A percentile compares a stretch with the other conserved stretches of the same genome.
Evolutionary conservation across 345 rosid genomes (phyloP).

Genomic region (Draba incana): DNA sequence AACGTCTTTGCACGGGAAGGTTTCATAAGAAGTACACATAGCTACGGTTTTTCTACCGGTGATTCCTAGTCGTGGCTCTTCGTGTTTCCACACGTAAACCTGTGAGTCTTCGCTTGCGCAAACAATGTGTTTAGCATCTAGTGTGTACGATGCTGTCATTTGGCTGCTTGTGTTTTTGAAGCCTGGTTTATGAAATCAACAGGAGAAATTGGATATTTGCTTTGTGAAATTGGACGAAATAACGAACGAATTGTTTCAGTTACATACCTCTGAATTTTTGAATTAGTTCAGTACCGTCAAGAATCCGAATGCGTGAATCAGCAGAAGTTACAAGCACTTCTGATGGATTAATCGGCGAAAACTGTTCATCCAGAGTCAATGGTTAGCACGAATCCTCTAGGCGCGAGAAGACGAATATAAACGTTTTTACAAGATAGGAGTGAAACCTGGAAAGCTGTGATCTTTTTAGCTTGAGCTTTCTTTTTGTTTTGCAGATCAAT

Average conservation of each 20-base stretch:
- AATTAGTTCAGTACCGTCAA: conserved; percentile 64
- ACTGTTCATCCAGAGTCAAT: conserved; percentile 49
- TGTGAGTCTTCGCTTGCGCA: conserved; percentile 90
- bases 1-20: conserved; percentile 80
- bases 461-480: conserved; percentile 64
- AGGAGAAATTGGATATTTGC: not conserved
- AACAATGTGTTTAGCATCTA: conserved; percentile 66
- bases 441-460: conserved; percentile 88
- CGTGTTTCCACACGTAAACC: conserved; percentile 80
- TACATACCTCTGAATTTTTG: conserved; percentile 75
- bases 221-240: not conserved
- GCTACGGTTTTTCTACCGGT: conserved; percentile 50
- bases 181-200: conserved; percentile 47
- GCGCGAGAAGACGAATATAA: not conserved
- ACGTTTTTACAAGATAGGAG: not conserved
- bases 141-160: conserved; percentile 80
- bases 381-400: conserved; percentile 15
- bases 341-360: conserved; percentile 71
- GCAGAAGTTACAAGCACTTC: conserved; percentile 87
- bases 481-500: conserved; percentile 64
- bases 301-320: conserved; percentile 78
- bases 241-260: not conserved
- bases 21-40: conserved; percentile 58
- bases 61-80: conserved; percentile 47
- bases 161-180: conserved; percentile 82